Evolutionary conservation across 2,329 filamentous ascomycete genomes (phyloP).

Genomic region (Ceratocystiopsis sp.): DNA sequence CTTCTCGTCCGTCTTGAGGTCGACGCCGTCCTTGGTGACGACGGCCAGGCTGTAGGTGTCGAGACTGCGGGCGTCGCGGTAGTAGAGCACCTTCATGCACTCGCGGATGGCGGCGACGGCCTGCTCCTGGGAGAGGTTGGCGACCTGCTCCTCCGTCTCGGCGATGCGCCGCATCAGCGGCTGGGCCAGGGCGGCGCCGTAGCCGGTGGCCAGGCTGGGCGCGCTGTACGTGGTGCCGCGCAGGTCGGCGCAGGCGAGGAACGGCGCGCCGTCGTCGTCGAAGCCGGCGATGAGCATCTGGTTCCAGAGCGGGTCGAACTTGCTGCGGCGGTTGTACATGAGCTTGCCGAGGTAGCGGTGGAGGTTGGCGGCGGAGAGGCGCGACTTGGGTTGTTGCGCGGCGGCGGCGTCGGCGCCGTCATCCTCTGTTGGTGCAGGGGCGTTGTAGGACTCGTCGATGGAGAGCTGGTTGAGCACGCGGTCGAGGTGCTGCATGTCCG

Average conservation of each 20-base stretch:
- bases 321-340: constrained; percentile 83
- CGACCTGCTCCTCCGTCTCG: constrained; percentile 65
- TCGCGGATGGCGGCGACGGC: constrained; percentile 71
- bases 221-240: constrained; percentile 82
- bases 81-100: constrained; percentile 97
- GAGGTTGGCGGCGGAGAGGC: constrained; percentile 78
- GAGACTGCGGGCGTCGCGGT: constrained; percentile 84
- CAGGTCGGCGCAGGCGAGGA: constrained; percentile 81
- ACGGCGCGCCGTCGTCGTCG: constrained; percentile 63
- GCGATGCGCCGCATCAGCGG: constrained; percentile 74
- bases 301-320: constrained; percentile 98
- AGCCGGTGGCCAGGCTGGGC: constrained; percentile 83
- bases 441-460: constrained; percentile 73
- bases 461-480: constrained; percentile 74
- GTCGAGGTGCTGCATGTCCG: constrained; percentile 98
- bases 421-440: constrained; percentile 8
- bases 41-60: constrained; percentile 86
- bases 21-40: constrained; percentile 75
- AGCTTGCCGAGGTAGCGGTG: constrained; percentile 95
- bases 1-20: constrained; percentile 69
- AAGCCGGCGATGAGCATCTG: constrained; percentile 80
- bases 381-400: constrained; percentile 33
- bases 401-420: constrained; percentile 8
- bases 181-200: constrained; percentile 81
- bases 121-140: constrained; percentile 55